Evolutionary conservation across 23 red algal species (phyloP).

Genomic region (Gracilaria caudata): DNA sequence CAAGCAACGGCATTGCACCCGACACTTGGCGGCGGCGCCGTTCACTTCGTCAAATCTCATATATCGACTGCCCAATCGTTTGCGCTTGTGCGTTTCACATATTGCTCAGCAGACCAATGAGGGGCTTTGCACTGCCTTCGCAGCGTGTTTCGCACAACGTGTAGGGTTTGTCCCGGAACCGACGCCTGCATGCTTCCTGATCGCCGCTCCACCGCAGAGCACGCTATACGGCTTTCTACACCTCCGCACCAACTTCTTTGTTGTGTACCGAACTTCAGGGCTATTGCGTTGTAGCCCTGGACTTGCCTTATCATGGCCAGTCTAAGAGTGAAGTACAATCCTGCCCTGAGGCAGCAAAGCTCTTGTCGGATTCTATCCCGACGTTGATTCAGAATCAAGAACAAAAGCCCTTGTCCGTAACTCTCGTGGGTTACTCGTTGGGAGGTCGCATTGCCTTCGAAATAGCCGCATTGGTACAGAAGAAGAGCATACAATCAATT

Average conservation of each 20-base stretch:
- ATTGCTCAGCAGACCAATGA: not conserved
- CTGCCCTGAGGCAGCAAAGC: slow-evolving; percentile 14
- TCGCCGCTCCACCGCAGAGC: not conserved
- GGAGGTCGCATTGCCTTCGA: slow-evolving; percentile 67
- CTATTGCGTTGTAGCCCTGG: slow-evolving; percentile 32
- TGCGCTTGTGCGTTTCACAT: not conserved
- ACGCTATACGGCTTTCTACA: not conserved
- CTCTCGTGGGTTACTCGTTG: slow-evolving; percentile 51
- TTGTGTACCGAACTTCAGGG: slow-evolving; percentile 20
- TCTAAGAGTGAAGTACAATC: not conserved
- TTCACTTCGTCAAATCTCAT: not conserved
- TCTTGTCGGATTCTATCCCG: not conserved
- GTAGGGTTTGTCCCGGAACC: slow-evolving; percentile 2
- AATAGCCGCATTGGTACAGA: not conserved
- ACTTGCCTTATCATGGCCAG: slow-evolving; percentile 57
- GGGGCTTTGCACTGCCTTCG: not conserved
- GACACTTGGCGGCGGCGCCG: slow-evolving; percentile 4
- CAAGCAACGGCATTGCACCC: not conserved
- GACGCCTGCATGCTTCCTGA: not conserved
- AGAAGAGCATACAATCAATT: not conserved
- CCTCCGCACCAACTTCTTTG: not conserved
- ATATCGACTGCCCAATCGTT: slow-evolving; percentile 12
- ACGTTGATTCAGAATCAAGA: not conserved
- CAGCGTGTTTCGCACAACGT: not conserved
- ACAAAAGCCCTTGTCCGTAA: not conserved